Conservation (phyloP, 208 protist species). For the Endotrypanum monterogeii region DNA sequence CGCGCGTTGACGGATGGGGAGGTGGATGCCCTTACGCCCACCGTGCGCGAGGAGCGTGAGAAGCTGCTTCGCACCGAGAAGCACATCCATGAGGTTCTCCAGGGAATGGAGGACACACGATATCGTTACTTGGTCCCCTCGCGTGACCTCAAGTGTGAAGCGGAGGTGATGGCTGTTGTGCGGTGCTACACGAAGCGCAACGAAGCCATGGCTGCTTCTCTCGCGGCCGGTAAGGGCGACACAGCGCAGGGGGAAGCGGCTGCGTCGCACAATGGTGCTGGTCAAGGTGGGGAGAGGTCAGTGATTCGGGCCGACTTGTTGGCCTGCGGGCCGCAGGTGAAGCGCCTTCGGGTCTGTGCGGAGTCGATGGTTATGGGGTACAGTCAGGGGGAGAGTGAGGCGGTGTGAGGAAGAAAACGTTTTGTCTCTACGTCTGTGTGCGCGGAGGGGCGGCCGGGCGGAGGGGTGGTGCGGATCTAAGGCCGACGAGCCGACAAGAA, state of each 20-base stretch:
- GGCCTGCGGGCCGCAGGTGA: conserved; percentile 52
- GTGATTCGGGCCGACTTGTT: conserved; percentile 44
- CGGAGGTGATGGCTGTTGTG: conserved; percentile 54
- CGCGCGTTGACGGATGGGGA: conserved; percentile 41
- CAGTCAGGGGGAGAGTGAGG: conserved; percentile 23
- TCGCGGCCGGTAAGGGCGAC: not conserved
- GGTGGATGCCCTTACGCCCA: conserved; percentile 38
- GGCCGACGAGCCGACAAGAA: no score
- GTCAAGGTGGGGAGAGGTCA: conserved; percentile 3
- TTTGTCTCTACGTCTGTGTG: not conserved
- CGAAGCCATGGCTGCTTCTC: not conserved
- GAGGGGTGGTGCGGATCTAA: no score
- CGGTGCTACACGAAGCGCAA: conserved; percentile 68
- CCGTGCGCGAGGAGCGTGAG: conserved; percentile 57
- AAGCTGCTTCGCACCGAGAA: conserved; percentile 65
- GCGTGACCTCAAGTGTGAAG: conserved; percentile 58
- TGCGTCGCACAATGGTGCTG: not conserved
- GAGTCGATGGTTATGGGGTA: conserved; percentile 46
- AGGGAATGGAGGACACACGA: conserved; percentile 77
- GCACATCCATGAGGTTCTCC: conserved; percentile 60
- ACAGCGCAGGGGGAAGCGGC: not conserved
- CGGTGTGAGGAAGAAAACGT: conserved; percentile 8
- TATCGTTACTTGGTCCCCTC: conserved; percentile 71
- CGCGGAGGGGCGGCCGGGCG: no score
- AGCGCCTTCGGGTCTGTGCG: conserved; percentile 44